phyloP scores from a whole-genome alignment of 305 asterid species.

The Solanum aculeatissimum region DNA sequence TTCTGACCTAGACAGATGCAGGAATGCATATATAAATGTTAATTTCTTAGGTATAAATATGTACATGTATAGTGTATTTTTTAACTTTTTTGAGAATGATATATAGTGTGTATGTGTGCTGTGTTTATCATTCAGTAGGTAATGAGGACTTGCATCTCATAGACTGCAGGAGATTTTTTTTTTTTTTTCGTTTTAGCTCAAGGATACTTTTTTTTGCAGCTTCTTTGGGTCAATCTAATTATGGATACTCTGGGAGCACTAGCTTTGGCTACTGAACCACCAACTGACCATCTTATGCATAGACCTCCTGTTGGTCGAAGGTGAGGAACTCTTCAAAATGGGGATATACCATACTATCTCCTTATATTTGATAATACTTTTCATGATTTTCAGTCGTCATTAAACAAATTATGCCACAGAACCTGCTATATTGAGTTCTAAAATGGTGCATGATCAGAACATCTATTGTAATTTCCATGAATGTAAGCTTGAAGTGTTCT shows the following conservation, averaged over 20 bases:
- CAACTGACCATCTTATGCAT: slow-evolving; percentile 88
- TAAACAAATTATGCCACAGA: neutral
- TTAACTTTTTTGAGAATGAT: neutral
- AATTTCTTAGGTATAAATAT: neutral
- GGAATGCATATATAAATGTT: neutral
- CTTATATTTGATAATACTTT: neutral
- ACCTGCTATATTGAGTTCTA: neutral
- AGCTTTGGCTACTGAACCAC: slow-evolving; percentile 98
- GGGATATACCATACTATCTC: neutral
- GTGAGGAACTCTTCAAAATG: slow-evolving; percentile 17
- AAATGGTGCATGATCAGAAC: neutral
- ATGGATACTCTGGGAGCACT: slow-evolving; percentile 98
- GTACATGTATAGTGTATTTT: neutral
- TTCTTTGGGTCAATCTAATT: slow-evolving; percentile 96
- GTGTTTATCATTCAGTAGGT: neutral
- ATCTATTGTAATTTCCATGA: neutral
- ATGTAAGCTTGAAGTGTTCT: neutral
- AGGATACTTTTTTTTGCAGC: slow-evolving; percentile 30
- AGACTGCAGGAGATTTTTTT: neutral
- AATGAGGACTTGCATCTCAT: neutral
- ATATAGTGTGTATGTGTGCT: neutral
- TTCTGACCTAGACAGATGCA: neutral
- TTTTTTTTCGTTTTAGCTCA: neutral
- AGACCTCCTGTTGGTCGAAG: slow-evolving; percentile 95
- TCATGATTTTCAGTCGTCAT: neutral